Conservation (phyloP, 345 rosid species). For the Eucalyptus marginata region DNA sequence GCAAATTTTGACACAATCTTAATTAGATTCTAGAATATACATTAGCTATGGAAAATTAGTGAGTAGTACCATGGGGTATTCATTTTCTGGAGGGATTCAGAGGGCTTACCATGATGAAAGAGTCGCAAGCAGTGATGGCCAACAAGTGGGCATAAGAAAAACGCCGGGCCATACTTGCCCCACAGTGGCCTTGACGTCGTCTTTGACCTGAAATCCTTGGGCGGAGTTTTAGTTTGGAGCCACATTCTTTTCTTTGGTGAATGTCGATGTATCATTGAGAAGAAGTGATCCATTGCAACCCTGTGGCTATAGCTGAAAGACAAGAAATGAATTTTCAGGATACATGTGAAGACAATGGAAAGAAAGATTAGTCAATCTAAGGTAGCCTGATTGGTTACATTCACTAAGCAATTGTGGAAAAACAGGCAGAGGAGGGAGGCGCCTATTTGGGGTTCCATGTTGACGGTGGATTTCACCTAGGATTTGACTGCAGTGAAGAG, state of each 20-base stretch:
- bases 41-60: neutral
- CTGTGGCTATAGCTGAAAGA: neutral
- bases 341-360: too few species aligned
- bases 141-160: conserved; percentile 66
- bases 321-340: neutral
- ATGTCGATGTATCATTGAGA: conserved; percentile 57
- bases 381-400: conserved; percentile 1
- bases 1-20: neutral
- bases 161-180: conserved; percentile 51
- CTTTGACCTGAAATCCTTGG: conserved; percentile 52
- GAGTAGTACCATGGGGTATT: neutral
- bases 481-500: conserved; percentile 7
- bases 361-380: too few species aligned
- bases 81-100: neutral
- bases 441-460: conserved; percentile 29
- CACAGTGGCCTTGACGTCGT: neutral
- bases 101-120: conserved; percentile 25
- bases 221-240: conserved; percentile 46
- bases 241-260: conserved; percentile 68
- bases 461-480: conserved; percentile 11
- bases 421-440: conserved; percentile 25
- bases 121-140: conserved; percentile 62
- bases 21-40: too few species aligned
- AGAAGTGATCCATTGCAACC: conserved; percentile 80
- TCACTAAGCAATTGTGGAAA: conserved; percentile 38